Evolutionary conservation across 306 rosid species (phyloP).

Genomic region (Castanospermum australe): DNA sequence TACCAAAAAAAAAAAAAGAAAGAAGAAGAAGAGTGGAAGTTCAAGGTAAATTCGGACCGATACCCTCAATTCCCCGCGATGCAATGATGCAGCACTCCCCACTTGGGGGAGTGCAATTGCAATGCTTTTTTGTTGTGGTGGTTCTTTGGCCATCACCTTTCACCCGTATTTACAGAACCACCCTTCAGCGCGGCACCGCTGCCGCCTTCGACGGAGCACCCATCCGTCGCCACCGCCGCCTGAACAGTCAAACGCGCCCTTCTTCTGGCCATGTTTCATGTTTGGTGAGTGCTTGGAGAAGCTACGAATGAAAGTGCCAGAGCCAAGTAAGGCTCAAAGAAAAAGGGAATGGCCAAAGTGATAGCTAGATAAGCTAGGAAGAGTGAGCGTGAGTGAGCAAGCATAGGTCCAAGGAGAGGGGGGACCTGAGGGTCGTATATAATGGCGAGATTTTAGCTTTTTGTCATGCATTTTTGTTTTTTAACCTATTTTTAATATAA

Average conservation of each 20-base stretch:
- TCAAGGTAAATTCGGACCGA: conserved; percentile 90
- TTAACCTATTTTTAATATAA: too few species aligned
- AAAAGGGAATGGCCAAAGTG: conserved; percentile 14
- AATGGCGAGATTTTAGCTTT: conserved; percentile 66
- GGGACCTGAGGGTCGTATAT: conserved; percentile 74
- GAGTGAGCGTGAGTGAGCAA: conserved; percentile 34
- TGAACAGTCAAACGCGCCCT: neutral
- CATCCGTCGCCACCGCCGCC: neutral
- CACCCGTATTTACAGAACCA: conserved; percentile 28
- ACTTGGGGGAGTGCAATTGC: conserved; percentile 87
- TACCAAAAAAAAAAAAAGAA: conserved; percentile 26
- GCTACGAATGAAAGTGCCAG: neutral
- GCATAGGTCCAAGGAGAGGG: conserved; percentile 46
- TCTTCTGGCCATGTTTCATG: conserved; percentile 33
- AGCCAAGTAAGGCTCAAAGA: conserved; percentile 17
- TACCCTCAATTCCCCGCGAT: conserved; percentile 99
- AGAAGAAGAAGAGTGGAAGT: conserved; percentile 15
- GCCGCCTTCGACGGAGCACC: conserved; percentile 17
- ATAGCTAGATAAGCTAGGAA: conserved; percentile 18
- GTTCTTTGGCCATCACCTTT: conserved; percentile 21
- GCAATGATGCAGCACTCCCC: conserved; percentile 86
- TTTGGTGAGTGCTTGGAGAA: neutral
- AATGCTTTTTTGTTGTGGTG: conserved; percentile 38
- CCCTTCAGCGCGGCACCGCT: conserved; percentile 27
- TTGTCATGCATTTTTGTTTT: too few species aligned